Evolutionary conservation across 192 early-diverging fungal species (phyloP), one percentile per base, ranked within the genome.

Genomic region (Entomortierella parvispora): DNA sequence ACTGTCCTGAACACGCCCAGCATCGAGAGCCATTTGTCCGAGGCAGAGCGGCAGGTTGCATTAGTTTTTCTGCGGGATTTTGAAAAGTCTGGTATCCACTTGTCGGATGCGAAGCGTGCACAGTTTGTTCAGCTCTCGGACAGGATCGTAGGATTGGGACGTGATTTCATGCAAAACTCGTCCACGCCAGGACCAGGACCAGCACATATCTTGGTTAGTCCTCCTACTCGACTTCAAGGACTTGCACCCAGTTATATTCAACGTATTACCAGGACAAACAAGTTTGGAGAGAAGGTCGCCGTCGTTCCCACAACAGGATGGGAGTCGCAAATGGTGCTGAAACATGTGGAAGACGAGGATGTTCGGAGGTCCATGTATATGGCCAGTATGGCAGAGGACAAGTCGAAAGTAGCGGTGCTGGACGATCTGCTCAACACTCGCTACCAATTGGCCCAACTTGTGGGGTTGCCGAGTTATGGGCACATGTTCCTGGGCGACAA

Each of bases 1-100:
- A 75, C 81, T 34, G 90, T 89, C 8, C 75, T 94, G 45, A 86
- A 89, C 47, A 86, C 87, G 23, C 80, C 86, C 0, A 78, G 53
- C 32, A 88, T 93, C 33, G 65, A 82, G 56, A 46, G 58, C 1
- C 48, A 71, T n/a, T 85, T 95, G 26, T 86, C 87, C 1, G 65
- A 82, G 7, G 89, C 94, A 50, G 96, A 95, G 76, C 83, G 68
- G 33, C 83, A 86, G 20, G 94, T 94, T 0, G 97, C 95, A 0
- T 60, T 89, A 40, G 88, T 95, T 12, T 93, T 99, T 48, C 68
- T 96, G 31, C 59, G 86, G 10, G 97, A 99, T 74, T 99, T 99
- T 80, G 95, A 98, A 84, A 93, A 94, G 58, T 95, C 94, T 0
- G 96, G 97, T 4, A 95, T 99, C 52, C 93, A 97, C 75, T 83